These are phyloP conservation scores for Thraustochytrium striatum DNA, from an alignment of 352 stramenopile genomes.

Conservation along the genomic window DNA sequence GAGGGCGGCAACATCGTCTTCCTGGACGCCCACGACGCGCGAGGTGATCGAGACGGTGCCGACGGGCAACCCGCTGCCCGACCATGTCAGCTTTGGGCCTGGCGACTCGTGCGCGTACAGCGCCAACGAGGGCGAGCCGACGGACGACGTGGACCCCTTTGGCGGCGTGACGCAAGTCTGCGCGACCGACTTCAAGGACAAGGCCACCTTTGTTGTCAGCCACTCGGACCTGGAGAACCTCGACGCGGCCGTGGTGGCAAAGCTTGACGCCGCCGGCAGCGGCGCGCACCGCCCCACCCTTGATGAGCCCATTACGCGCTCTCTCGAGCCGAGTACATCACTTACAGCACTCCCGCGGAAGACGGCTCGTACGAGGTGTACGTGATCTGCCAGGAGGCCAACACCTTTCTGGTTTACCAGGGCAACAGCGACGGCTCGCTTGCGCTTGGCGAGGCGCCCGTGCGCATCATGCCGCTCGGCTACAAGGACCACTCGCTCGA, in stretches of 20 bases:
- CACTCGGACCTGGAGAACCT: constrained; percentile 18
- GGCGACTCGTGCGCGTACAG: constrained; percentile 6
- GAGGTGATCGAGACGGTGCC: constrained; percentile 1
- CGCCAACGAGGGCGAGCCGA: constrained; percentile 30
- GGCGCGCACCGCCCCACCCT: neutral
- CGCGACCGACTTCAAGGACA: neutral
- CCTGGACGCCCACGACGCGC: neutral
- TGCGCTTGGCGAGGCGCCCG: neutral
- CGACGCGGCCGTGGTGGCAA: neutral
- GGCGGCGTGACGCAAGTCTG: constrained; percentile 41
- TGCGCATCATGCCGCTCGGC: constrained; percentile 30
- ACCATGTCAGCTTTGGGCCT: constrained; percentile 36
- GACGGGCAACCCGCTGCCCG: constrained; percentile 25
- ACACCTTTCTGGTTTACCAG: constrained; percentile 29
- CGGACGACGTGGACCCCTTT: neutral
- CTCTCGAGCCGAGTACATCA: constrained; percentile 45
- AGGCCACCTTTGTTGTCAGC: neutral
- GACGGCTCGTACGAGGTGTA: constrained; percentile 37
- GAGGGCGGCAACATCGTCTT: neutral
- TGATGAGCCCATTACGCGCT: neutral
- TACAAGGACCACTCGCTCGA: constrained; percentile 39
- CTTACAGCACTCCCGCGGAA: neutral
- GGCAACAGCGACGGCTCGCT: neutral
- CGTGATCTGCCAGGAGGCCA: constrained; percentile 40
- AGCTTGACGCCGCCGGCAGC: neutral